Conservation (phyloP, 257 asterid species). For the Capsicum pubescens region DNA sequence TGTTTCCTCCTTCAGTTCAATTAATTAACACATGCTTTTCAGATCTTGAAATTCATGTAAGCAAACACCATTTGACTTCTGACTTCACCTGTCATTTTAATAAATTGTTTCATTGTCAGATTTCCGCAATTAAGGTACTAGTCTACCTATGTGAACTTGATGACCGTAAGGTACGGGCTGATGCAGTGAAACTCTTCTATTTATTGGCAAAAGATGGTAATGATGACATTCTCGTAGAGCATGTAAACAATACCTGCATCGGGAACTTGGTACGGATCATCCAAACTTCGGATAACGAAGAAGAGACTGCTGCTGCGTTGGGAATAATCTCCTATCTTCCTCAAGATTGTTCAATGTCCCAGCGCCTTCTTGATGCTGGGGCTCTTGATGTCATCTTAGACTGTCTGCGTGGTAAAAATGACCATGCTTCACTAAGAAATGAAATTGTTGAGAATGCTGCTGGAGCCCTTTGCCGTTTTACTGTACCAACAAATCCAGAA, state of each 20-base stretch:
- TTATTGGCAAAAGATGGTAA: slow-evolving; percentile 47
- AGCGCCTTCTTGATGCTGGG: slow-evolving; percentile 40
- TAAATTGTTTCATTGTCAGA: slow-evolving; percentile 38
- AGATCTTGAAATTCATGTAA: slow-evolving; percentile 2
- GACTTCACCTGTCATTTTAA: not conserved
- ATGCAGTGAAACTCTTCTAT: slow-evolving; percentile 50
- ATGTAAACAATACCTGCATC: slow-evolving; percentile 41
- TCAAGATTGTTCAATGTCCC: slow-evolving; percentile 28
- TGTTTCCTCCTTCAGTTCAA: not conserved
- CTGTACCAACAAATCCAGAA: slow-evolving; percentile 43
- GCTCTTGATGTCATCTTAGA: slow-evolving; percentile 44
- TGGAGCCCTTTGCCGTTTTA: slow-evolving; percentile 46
- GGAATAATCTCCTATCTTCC: slow-evolving; percentile 53
- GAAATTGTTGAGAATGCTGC: slow-evolving; percentile 43
- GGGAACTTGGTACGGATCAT: slow-evolving; percentile 42
- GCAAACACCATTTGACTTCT: slow-evolving; percentile 6
- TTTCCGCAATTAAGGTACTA: slow-evolving; percentile 50
- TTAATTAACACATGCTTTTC: not conserved
- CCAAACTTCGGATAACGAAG: slow-evolving; percentile 39
- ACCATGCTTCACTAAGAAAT: slow-evolving; percentile 32
- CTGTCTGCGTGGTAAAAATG: slow-evolving; percentile 40
- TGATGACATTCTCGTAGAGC: slow-evolving; percentile 41
- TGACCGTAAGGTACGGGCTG: slow-evolving; percentile 40
- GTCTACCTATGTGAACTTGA: slow-evolving; percentile 49
- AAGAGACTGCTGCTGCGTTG: slow-evolving; percentile 47